Conservation (phyloP, 192 early-diverging fungal genomes). For the Thamnidium elegans region DNA sequence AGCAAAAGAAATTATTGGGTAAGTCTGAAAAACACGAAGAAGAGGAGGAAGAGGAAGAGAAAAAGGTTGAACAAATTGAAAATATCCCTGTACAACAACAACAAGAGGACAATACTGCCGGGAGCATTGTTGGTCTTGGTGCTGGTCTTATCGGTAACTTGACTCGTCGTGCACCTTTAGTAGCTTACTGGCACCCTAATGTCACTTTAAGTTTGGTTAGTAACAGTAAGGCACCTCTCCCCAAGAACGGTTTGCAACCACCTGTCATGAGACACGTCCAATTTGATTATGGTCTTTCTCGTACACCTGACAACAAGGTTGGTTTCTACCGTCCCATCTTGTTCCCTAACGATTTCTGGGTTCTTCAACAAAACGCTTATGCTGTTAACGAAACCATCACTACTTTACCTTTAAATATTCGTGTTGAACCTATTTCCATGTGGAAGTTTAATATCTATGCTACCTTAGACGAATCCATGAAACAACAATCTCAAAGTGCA, state of each 20-base stretch:
- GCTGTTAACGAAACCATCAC: conserved; percentile 75
- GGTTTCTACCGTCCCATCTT: conserved; percentile 68
- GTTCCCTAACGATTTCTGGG: conserved; percentile 83
- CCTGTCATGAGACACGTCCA: conserved; percentile 46
- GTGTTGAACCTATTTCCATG: conserved; percentile 60
- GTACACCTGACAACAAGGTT: conserved; percentile 34
- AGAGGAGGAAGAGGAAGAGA: conserved; percentile 27
- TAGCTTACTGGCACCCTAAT: conserved; percentile 81
- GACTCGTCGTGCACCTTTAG: conserved; percentile 40
- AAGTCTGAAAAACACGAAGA: conserved; percentile 31
- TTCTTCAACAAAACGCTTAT: conserved; percentile 60
- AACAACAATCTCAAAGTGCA: conserved; percentile 60
- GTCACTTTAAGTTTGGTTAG: conserved; percentile 64
- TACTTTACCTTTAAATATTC: conserved; percentile 63
- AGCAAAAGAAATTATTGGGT: conserved; percentile 53
- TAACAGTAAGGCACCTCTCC: conserved; percentile 42
- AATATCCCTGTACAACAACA: background rate
- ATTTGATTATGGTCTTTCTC: conserved; percentile 37
- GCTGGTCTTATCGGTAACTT: conserved; percentile 21
- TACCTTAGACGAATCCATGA: conserved; percentile 48
- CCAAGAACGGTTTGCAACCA: conserved; percentile 47
- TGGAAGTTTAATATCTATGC: conserved; percentile 75
- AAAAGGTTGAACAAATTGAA: conserved; percentile 17
- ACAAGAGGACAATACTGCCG: background rate
- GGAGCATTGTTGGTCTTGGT: conserved; percentile 18